Percentiles rank a stretch among this genome's conserved stretches.
phyloP scores from a whole-genome alignment of 2,329 filamentous ascomycete species.

The Alternaria hordeiaustralica region DNA sequence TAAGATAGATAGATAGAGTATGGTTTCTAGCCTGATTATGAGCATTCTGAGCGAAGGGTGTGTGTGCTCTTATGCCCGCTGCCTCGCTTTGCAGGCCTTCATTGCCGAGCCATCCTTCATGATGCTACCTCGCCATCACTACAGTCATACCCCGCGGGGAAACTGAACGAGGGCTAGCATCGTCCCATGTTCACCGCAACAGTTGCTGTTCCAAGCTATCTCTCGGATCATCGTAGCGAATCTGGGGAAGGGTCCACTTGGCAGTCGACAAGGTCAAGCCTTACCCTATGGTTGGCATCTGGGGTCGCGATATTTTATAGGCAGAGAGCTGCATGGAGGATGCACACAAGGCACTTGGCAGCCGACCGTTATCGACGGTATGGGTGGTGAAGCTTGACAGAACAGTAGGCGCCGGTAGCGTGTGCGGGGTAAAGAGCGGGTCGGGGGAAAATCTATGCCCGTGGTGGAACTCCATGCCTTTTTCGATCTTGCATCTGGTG shows the following conservation, averaged over 20 bases:
- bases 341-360: slow-evolving; percentile 21
- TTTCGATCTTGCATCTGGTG: background rate
- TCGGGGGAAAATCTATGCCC: background rate
- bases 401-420: slow-evolving; percentile 10
- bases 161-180: slow-evolving; percentile 16
- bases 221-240: slow-evolving; percentile 19
- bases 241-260: slow-evolving; percentile 27
- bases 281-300: slow-evolving; percentile 23
- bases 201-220: slow-evolving; percentile 23
- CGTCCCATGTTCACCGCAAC: slow-evolving; percentile 14
- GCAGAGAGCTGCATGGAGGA: slow-evolving; percentile 7
- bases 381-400: slow-evolving; percentile 8
- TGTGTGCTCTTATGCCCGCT: slow-evolving; percentile 1
- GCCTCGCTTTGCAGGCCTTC: slow-evolving; percentile 9
- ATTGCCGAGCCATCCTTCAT: slow-evolving; percentile 11
- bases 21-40: background rate
- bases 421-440: slow-evolving; percentile 24
- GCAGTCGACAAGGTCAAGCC: slow-evolving; percentile 23
- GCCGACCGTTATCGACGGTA: slow-evolving; percentile 3
- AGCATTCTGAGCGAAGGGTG: background rate
- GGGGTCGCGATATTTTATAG: slow-evolving; percentile 9
- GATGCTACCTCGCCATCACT: slow-evolving; percentile 13
- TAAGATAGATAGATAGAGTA: background rate
- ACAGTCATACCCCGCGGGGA: slow-evolving; percentile 22
- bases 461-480: background rate